Percentiles rank a stretch among this genome's conserved stretches.
phyloP scores from a whole-genome alignment of 1,284 basidiomycete genomes.

The Grifola frondosa region DNA sequence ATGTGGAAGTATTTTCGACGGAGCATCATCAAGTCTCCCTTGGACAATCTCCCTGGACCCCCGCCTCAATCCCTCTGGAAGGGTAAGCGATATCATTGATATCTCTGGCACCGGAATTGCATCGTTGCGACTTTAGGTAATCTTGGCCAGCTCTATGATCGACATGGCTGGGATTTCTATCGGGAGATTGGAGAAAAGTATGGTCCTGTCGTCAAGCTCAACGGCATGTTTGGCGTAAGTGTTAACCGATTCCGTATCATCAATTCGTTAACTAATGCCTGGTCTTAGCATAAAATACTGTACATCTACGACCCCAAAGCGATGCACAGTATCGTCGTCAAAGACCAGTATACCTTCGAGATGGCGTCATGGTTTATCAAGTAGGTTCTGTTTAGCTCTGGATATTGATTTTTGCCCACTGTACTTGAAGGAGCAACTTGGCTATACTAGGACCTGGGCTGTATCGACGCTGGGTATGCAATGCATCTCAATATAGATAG shows the following conservation, averaged over 20 bases:
- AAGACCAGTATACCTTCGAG: conserved; percentile 34
- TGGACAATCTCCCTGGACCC: conserved; percentile 26
- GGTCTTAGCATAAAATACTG: conserved; percentile 22
- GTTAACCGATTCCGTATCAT: no score
- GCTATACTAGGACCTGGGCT: conserved; percentile 20
- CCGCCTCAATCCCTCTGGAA: conserved; percentile 10
- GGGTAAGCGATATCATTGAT: no score
- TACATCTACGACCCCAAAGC: conserved; percentile 30
- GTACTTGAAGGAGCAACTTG: conserved; percentile 8
- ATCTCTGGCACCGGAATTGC: no score
- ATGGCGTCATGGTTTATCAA: conserved; percentile 25
- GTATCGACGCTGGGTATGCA: conserved; percentile 14
- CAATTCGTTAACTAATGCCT: neutral
- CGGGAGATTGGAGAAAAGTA: conserved; percentile 15
- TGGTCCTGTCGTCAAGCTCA: conserved; percentile 9
- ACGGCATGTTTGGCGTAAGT: conserved; percentile 19
- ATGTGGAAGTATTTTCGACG: neutral
- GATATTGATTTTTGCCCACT: no score
- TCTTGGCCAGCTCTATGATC: conserved; percentile 17
- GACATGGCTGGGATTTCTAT: conserved; percentile 19
- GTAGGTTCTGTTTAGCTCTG: no score
- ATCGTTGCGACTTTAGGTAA: conserved; percentile 18
- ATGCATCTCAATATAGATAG: no score
- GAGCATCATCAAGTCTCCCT: conserved; percentile 5
- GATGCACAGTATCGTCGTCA: conserved; percentile 32